These are phyloP conservation scores for Penicillium sp. DNA, from an alignment of 2,329 filamentous ascomycete genomes.

Conservation along the genomic window DNA sequence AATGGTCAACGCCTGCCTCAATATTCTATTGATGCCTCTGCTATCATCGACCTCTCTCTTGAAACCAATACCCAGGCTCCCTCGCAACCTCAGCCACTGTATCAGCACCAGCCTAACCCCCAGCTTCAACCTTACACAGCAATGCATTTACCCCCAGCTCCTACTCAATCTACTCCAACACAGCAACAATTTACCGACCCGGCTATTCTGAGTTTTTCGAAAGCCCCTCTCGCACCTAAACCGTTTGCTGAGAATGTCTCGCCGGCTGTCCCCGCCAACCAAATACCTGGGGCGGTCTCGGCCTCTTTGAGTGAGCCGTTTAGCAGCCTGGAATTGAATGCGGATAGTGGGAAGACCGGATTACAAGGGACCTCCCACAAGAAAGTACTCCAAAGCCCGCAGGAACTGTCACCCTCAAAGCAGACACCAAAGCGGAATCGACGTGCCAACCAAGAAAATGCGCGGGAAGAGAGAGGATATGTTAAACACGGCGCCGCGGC, in stretches of 20 bases:
- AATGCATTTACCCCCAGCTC: slow-evolving; percentile 10
- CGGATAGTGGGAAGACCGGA: slow-evolving; percentile 17
- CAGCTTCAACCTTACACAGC: neutral
- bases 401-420: slow-evolving; percentile 19
- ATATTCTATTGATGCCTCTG: slow-evolving; percentile 50
- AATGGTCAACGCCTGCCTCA: slow-evolving; percentile 46
- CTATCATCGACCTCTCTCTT: slow-evolving; percentile 49
- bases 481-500: slow-evolving; percentile 29
- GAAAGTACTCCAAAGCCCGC: slow-evolving; percentile 15
- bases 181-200: slow-evolving; percentile 61
- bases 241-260: neutral
- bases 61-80: slow-evolving; percentile 14
- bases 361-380: slow-evolving; percentile 9
- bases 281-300: slow-evolving; percentile 18
- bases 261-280: slow-evolving; percentile 4
- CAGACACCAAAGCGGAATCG: slow-evolving; percentile 35
- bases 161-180: slow-evolving; percentile 22
- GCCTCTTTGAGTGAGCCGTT: slow-evolving; percentile 42
- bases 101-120: slow-evolving; percentile 4
- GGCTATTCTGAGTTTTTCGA: slow-evolving; percentile 64
- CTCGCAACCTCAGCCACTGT: slow-evolving; percentile 14
- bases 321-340: slow-evolving; percentile 33
- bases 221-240: slow-evolving; percentile 17
- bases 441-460: slow-evolving; percentile 39
- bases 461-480: slow-evolving; percentile 38